Conservation (phyloP, 192 early-diverging fungal genomes). For the Backusella psychrophila region DNA sequence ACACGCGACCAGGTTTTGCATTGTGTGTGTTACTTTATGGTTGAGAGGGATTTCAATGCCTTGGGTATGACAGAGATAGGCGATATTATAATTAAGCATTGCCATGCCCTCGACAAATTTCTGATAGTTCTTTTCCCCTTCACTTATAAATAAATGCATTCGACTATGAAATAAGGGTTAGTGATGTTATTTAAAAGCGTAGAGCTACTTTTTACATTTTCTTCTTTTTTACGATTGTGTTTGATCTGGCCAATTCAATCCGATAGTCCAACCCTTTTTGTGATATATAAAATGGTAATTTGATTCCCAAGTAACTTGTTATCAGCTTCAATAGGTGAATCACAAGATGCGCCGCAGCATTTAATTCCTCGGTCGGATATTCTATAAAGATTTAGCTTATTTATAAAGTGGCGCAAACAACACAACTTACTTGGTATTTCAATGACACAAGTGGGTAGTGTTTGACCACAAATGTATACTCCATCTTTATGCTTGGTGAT, state of each 20-base stretch:
- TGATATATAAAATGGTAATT: constrained; percentile 43
- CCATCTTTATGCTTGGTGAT: constrained; percentile 30
- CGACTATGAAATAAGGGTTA: constrained; percentile 31
- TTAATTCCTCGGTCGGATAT: constrained; percentile 44
- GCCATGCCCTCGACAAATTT: constrained; percentile 45
- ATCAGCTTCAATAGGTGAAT: constrained; percentile 48
- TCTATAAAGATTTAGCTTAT: not conserved
- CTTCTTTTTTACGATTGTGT: not conserved
- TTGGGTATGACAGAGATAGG: constrained; percentile 56
- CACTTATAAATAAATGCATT: constrained; percentile 41
- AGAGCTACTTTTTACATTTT: constrained; percentile 11
- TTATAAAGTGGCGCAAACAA: not conserved
- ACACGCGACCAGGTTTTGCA: constrained; percentile 47
- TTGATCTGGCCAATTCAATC: not conserved
- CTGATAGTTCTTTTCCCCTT: constrained; percentile 37
- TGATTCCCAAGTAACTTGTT: constrained; percentile 51
- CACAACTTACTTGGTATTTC: constrained; percentile 30
- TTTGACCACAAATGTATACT: constrained; percentile 19
- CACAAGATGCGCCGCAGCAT: constrained; percentile 52
- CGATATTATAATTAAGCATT: constrained; percentile 58
- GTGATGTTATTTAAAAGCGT: constrained; percentile 12
- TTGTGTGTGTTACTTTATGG: constrained; percentile 45
- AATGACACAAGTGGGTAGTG: constrained; percentile 20
- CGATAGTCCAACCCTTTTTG: constrained; percentile 9
- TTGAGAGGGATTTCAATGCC: constrained; percentile 47